phyloP scores from a whole-genome alignment of 2,329 filamentous ascomycete species.

The Colletotrichum cereale region DNA sequence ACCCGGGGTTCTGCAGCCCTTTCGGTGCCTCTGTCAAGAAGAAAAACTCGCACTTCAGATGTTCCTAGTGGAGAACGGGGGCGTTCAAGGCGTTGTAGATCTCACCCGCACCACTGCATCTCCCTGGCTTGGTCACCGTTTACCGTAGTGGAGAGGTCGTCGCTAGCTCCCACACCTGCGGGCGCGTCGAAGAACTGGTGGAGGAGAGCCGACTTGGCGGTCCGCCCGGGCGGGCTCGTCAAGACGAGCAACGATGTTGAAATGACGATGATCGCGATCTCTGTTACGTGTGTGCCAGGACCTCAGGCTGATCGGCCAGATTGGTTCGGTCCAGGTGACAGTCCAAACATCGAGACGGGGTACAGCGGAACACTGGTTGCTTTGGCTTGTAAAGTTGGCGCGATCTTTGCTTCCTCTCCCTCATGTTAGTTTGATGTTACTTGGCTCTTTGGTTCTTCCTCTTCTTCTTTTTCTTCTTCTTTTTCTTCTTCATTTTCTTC shows the following conservation, averaged over 20 bases:
- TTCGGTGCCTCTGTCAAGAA: background rate
- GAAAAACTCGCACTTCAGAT: background rate
- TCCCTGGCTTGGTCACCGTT: constrained; percentile 10
- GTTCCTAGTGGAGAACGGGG: background rate
- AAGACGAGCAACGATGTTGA: background rate
- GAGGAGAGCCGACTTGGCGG: background rate
- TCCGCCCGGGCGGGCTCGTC: background rate
- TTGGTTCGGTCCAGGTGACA: background rate
- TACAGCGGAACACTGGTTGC: background rate
- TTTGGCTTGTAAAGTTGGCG: background rate
- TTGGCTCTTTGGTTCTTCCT: background rate
- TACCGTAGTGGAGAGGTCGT: constrained; percentile 8
- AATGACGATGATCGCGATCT: constrained; percentile 22
- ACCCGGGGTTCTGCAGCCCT: background rate
- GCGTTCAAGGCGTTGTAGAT: constrained; percentile 8
- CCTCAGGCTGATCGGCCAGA: constrained; percentile 9
- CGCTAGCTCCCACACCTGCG: background rate
- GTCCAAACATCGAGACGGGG: background rate
- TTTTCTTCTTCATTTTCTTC: background rate
- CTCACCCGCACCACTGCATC: constrained; percentile 1
- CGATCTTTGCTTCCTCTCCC: background rate
- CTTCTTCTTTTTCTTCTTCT: background rate
- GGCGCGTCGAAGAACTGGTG: background rate
- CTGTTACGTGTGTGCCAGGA: constrained; percentile 22
- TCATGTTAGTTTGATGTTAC: background rate